phyloP scores from a whole-genome alignment of 495 filamentous ascomycete species.

The Hyaloscypha hepaticicola region DNA sequence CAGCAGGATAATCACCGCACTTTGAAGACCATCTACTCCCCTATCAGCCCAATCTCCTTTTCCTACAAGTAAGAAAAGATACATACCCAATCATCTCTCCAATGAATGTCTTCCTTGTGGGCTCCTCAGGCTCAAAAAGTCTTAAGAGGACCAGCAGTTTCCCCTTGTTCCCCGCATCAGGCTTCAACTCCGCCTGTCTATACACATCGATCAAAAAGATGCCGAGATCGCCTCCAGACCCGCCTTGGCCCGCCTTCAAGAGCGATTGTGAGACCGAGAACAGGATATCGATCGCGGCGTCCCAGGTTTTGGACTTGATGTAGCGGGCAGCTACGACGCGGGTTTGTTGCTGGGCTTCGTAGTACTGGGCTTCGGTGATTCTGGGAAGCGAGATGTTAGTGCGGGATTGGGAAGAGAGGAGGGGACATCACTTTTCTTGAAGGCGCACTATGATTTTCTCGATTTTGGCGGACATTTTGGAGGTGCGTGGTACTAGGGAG shows the following conservation, averaged over 20 bases:
- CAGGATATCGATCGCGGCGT: conserved; percentile 82
- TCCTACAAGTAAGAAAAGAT: background rate
- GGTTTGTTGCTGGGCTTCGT: conserved; percentile 97
- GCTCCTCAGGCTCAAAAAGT: conserved; percentile 79
- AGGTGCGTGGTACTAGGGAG: background rate
- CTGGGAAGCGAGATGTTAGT: conserved; percentile 44
- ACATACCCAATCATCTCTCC: conserved; percentile 78
- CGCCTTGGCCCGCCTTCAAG: conserved; percentile 83
- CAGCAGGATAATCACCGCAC: conserved; percentile 82
- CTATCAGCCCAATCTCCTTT: conserved; percentile 17
- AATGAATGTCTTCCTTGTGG: conserved; percentile 87
- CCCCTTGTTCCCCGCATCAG: conserved; percentile 63
- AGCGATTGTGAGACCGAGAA: conserved; percentile 80
- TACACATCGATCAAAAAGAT: conserved; percentile 85
- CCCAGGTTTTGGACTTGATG: conserved; percentile 78
- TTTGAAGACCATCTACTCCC: conserved; percentile 72
- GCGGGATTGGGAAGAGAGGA: background rate
- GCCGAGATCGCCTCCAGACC: conserved; percentile 88
- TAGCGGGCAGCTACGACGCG: conserved; percentile 92
- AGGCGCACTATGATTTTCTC: conserved; percentile 73
- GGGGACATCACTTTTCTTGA: conserved; percentile 59
- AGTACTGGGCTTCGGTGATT: conserved; percentile 88
- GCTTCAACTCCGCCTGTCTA: conserved; percentile 74
- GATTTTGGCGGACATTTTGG: conserved; percentile 57
- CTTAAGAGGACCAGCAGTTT: conserved; percentile 62